These are phyloP conservation scores for Talaromyces stipitatus DNA, from an alignment of 495 filamentous ascomycete species.

Conservation along the genomic window DNA sequence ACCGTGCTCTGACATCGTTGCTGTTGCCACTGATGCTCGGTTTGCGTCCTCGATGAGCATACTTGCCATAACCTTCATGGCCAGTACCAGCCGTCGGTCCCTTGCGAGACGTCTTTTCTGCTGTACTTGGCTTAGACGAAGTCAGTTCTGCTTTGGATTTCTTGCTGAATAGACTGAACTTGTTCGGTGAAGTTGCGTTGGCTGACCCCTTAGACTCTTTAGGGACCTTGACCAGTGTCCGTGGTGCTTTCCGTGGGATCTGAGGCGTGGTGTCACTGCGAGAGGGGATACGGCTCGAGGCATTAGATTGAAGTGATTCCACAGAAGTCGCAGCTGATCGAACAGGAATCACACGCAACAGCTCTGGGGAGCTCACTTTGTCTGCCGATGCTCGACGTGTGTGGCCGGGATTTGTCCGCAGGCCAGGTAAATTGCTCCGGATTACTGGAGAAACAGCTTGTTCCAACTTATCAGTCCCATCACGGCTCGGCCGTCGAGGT, in stretches of 20 bases:
- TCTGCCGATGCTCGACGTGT: conserved; percentile 36
- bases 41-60: conserved; percentile 43
- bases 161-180: conserved; percentile 73
- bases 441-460: conserved; percentile 60
- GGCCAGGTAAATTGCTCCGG: conserved; percentile 61
- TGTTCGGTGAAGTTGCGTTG: conserved; percentile 30
- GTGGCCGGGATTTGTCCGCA: conserved; percentile 28
- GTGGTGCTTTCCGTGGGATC: conserved; percentile 23
- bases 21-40: conserved; percentile 41
- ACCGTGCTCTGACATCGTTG: conserved; percentile 39
- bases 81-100: conserved; percentile 90
- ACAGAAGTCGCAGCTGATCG: conserved; percentile 27
- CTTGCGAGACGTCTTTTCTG: conserved; percentile 55
- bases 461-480: conserved; percentile 64
- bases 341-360: conserved; percentile 9
- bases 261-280: conserved; percentile 30
- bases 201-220: conserved; percentile 16
- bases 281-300: conserved; percentile 30
- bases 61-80: conserved; percentile 90
- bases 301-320: conserved; percentile 29
- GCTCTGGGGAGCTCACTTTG: conserved; percentile 11
- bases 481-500: conserved; percentile 70
- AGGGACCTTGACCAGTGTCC: conserved; percentile 19
- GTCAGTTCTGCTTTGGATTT: conserved; percentile 57
- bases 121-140: conserved; percentile 26